Conservation (phyloP, 2,329 filamentous ascomycete species). For the Pseudogymnoascus sp. region DNA sequence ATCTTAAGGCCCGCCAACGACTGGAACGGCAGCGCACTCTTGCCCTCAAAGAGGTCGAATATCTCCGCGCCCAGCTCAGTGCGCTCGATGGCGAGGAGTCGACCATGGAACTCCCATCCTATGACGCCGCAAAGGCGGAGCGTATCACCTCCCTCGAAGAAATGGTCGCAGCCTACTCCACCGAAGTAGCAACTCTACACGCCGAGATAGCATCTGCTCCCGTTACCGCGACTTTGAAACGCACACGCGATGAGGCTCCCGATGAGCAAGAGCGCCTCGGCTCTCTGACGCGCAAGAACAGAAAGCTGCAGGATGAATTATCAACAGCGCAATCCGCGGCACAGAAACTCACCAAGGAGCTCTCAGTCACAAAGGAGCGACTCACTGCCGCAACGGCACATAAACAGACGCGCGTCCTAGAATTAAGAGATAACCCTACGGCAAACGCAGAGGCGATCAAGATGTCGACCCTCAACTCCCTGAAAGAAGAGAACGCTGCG, state of each 20-base stretch:
- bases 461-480: slow-evolving; percentile 64
- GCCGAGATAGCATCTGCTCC: slow-evolving; percentile 58
- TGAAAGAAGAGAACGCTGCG: slow-evolving; percentile 78
- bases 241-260: slow-evolving; percentile 49
- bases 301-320: slow-evolving; percentile 74
- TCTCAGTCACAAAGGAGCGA: slow-evolving; percentile 65
- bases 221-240: slow-evolving; percentile 52
- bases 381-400: slow-evolving; percentile 59
- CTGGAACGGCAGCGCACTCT: slow-evolving; percentile 80
- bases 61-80: slow-evolving; percentile 85
- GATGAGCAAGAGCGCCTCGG: slow-evolving; percentile 62
- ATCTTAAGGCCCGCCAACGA: slow-evolving; percentile 59
- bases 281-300: slow-evolving; percentile 78
- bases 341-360: slow-evolving; percentile 66
- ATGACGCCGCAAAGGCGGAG: slow-evolving; percentile 66
- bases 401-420: slow-evolving; percentile 73
- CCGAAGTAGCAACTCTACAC: slow-evolving; percentile 68
- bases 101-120: slow-evolving; percentile 73
- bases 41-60: slow-evolving; percentile 87
- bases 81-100: slow-evolving; percentile 81
- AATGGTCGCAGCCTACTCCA: slow-evolving; percentile 80
- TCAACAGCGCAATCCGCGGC: slow-evolving; percentile 61
- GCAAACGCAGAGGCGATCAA: slow-evolving; percentile 80
- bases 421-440: slow-evolving; percentile 87
- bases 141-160: slow-evolving; percentile 76